phyloP scores from a whole-genome alignment of 371 early-diverging fungal species.

The Nosema muscidifuracis region DNA sequence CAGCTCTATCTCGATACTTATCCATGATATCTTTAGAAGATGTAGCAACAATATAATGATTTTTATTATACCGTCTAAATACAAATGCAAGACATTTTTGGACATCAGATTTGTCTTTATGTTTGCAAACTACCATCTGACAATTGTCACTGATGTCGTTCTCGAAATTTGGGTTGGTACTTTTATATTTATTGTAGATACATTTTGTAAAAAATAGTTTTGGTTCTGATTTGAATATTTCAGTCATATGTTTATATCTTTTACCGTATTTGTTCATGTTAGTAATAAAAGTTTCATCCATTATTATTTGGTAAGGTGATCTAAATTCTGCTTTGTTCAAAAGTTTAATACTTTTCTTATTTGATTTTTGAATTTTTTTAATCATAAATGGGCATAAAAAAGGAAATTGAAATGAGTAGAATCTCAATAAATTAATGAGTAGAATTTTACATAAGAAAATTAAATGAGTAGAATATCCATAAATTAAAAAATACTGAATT shows the following conservation, averaged over 20 bases:
- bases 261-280: conserved; percentile 11
- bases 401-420: too few species aligned
- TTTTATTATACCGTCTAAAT: conserved; percentile 28
- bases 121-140: conserved; percentile 7
- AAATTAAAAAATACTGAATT: too few species aligned
- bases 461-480: too few species aligned
- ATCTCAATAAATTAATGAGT: too few species aligned
- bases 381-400: conserved; percentile 34
- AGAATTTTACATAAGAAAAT: too few species aligned
- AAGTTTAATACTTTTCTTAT: conserved; percentile 39
- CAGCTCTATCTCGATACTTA: not conserved
- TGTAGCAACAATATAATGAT: conserved; percentile 43
- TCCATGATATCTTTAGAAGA: conserved; percentile 14
- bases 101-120: conserved; percentile 16
- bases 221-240: conserved; percentile 31
- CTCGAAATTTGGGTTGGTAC: not conserved
- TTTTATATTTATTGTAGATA: conserved; percentile 35
- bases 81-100: conserved; percentile 26
- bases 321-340: conserved; percentile 20
- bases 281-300: conserved; percentile 35
- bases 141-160: conserved; percentile 10
- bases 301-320: conserved; percentile 36
- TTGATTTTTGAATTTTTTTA: conserved; percentile 23
- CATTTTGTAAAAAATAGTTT: conserved; percentile 48
- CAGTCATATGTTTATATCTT: conserved; percentile 7